Percentiles rank a stretch among this genome's conserved stretches.
Evolutionary conservation across 1,139 yeast species (phyloP).

Genomic region (Tardiomyces depauwii): DNA sequence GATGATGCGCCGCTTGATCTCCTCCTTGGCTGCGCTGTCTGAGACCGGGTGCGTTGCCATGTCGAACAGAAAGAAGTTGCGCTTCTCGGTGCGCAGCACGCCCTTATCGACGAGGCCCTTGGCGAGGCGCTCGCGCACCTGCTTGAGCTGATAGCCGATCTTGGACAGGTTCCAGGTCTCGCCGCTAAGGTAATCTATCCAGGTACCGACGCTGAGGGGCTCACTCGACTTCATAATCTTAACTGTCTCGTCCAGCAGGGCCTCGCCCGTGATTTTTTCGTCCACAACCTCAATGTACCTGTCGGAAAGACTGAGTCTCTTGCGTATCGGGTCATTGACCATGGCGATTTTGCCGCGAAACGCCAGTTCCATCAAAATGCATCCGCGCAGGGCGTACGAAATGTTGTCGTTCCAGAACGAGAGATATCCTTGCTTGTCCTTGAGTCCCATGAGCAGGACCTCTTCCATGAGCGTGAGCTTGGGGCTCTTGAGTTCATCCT

Average conservation of each 20-base stretch:
- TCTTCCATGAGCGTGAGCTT: conserved; percentile 91
- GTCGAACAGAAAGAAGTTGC: conserved; percentile 86
- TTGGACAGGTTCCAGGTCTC: conserved; percentile 98
- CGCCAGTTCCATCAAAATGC: conserved; percentile 85
- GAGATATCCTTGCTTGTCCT: conserved; percentile 89
- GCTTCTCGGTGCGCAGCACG: conserved; percentile 89
- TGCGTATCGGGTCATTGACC: conserved; percentile 88
- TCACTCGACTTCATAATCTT: conserved; percentile 82
- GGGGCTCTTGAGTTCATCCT: conserved; percentile 46
- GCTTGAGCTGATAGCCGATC: conserved; percentile 89
- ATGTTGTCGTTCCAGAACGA: conserved; percentile 98
- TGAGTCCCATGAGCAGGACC: conserved; percentile 80
- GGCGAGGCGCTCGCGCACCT: conserved; percentile 91
- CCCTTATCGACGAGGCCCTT: conserved; percentile 98
- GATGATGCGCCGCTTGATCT: conserved; percentile 60
- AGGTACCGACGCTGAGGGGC: conserved; percentile 69
- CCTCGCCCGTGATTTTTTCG: conserved; percentile 87
- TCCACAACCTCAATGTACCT: conserved; percentile 81
- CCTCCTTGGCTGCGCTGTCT: conserved; percentile 74
- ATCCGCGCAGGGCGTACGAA: conserved; percentile 91
- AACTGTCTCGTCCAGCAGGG: conserved; percentile 83
- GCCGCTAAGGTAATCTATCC: conserved; percentile 89
- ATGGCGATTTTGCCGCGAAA: conserved; percentile 80
- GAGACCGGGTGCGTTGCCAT: conserved; percentile 98
- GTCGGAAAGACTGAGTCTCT: conserved; percentile 79